Conservation (phyloP, 441 rosid genomes). For the Adansonia gregorii region DNA sequence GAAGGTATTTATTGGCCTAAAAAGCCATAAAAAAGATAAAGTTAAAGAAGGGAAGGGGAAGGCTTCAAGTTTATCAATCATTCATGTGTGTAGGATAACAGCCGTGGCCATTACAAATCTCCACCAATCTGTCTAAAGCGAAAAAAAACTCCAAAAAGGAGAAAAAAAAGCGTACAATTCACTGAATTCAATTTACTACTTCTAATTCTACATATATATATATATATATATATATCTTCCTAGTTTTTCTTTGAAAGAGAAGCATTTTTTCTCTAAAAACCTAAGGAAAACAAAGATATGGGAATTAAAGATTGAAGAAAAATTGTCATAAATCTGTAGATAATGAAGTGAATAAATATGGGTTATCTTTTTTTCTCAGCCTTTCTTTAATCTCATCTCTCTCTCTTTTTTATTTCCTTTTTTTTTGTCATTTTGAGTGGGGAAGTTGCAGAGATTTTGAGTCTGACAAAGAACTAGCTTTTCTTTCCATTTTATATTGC, state of each 20-base stretch:
- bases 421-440: slow-evolving; percentile 44
- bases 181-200: background rate
- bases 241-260: background rate
- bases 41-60: slow-evolving; percentile 7
- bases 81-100: no score
- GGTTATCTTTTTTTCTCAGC: slow-evolving; percentile 61
- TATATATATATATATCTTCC: background rate
- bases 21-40: slow-evolving; percentile 26
- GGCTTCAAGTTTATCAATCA: background rate
- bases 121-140: background rate
- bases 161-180: no score
- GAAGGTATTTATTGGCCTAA: slow-evolving; percentile 43
- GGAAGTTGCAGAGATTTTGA: slow-evolving; percentile 66
- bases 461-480: slow-evolving; percentile 58
- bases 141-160: background rate
- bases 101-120: no score
- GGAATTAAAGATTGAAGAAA: background rate
- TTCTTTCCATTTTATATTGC: background rate
- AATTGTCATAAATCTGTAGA: slow-evolving; percentile 33
- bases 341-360: slow-evolving; percentile 57
- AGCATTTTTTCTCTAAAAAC: background rate
- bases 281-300: background rate
- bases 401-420: slow-evolving; percentile 29
- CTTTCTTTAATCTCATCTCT: slow-evolving; percentile 34
- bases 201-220: no score